phyloP scores from a whole-genome alignment of 2,329 filamentous ascomycete genomes.

The Aspergillus tamarii region DNA sequence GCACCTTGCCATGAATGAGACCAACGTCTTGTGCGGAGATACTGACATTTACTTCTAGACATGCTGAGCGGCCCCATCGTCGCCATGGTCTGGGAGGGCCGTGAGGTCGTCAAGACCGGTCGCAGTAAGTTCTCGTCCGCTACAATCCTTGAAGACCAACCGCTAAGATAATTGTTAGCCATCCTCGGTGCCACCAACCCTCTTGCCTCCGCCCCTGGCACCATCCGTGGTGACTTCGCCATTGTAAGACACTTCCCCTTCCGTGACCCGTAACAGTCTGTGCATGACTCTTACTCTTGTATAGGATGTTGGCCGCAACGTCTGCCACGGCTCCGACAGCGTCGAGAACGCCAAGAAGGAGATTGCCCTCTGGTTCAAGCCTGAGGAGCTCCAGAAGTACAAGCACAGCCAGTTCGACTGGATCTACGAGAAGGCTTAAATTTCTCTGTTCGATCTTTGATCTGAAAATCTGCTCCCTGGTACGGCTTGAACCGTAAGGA shows the following conservation, averaged over 20 bases:
- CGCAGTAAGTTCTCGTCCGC: conserved; percentile 64
- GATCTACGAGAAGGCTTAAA: conserved; percentile 88
- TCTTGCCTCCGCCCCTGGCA: conserved; percentile 88
- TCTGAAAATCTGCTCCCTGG: conserved; percentile 19
- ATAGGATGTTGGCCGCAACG: conserved; percentile 87
- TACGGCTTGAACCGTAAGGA: conserved; percentile 12
- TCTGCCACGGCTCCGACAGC: conserved; percentile 98
- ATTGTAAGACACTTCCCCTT: conserved; percentile 56
- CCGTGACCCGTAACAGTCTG: not conserved
- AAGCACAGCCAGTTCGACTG: conserved; percentile 84
- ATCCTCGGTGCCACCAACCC: conserved; percentile 99
- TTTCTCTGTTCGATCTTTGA: conserved; percentile 26
- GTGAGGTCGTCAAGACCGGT: conserved; percentile 98
- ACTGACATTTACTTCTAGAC: conserved; percentile 59
- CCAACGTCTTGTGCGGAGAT: not conserved
- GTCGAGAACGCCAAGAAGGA: conserved; percentile 99
- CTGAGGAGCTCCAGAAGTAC: conserved; percentile 81
- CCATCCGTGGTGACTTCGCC: conserved; percentile 94
- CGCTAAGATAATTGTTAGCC: conserved; percentile 49
- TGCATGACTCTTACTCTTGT: conserved; percentile 18
- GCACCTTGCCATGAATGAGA: conserved; percentile 36
- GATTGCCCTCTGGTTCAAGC: conserved; percentile 97
- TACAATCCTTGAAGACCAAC: not conserved
- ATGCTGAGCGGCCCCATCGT: conserved; percentile 96
- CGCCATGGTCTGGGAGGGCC: conserved; percentile 99